Conservation (phyloP, 2,329 filamentous ascomycete species). For the Neurospora sp. region DNA sequence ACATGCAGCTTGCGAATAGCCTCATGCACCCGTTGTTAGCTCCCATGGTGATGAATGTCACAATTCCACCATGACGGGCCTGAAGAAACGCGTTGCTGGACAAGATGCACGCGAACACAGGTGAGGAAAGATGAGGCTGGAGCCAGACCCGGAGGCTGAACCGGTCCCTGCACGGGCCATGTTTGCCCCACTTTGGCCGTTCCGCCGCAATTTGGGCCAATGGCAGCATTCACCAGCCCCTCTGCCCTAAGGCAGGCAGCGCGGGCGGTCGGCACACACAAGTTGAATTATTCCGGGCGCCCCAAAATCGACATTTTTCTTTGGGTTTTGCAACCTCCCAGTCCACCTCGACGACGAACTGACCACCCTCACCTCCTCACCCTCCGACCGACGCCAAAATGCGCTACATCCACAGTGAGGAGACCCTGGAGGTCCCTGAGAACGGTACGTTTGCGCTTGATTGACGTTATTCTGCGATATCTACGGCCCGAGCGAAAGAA, state of each 20-base stretch:
- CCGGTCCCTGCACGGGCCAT: background rate
- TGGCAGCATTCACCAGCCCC: conserved; percentile 2
- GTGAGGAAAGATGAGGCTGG: background rate
- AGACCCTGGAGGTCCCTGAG: conserved; percentile 91
- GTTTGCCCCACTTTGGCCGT: background rate
- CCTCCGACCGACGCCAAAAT: conserved; percentile 60
- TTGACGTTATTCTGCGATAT: conserved; percentile 5
- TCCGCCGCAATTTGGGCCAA: conserved; percentile 8
- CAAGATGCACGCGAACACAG: background rate
- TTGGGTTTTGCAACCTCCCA: conserved; percentile 15
- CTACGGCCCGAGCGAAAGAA: conserved; percentile 6
- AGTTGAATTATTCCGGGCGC: conserved; percentile 21
- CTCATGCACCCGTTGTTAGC: background rate
- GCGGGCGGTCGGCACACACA: conserved; percentile 17
- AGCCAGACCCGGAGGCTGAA: background rate
- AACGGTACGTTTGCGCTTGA: conserved; percentile 62
- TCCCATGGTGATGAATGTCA: background rate
- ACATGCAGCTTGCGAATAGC: background rate
- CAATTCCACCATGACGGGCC: background rate
- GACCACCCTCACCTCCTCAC: conserved; percentile 30
- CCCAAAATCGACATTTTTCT: conserved; percentile 21
- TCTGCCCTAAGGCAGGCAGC: conserved; percentile 16
- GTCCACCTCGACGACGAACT: conserved; percentile 21
- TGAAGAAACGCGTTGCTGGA: background rate
- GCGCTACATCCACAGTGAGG: conserved; percentile 99